Conservation (phyloP, 352 stramenopile species). For the Vaucheria bursata region DNA sequence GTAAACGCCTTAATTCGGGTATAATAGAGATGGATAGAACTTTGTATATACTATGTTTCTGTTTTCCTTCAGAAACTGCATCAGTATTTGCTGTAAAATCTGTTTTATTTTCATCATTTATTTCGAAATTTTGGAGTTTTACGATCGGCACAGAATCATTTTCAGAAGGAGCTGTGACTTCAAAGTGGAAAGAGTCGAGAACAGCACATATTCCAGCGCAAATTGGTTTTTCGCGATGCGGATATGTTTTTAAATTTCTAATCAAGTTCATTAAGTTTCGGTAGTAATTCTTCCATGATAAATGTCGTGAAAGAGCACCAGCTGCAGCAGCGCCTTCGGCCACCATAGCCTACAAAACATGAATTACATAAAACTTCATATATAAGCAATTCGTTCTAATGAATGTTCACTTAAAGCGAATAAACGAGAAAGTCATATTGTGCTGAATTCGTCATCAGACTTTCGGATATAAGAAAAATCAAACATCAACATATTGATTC, state of each 20-base stretch:
- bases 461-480: too few relatives aligned
- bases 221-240: constrained; percentile 78
- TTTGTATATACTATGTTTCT: constrained; percentile 60
- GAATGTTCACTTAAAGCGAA: too few relatives aligned
- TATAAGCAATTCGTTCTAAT: too few relatives aligned
- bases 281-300: constrained; percentile 94
- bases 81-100: constrained; percentile 28
- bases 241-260: constrained; percentile 60
- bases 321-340: constrained; percentile 77
- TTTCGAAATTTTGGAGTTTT: constrained; percentile 48
- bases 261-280: constrained; percentile 77
- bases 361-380: too few relatives aligned
- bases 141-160: constrained; percentile 27
- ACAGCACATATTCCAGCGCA: constrained; percentile 80
- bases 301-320: constrained; percentile 71
- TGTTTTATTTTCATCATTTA: constrained; percentile 31
- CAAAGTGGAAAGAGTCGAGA: constrained; percentile 93
- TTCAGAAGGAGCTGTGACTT: constrained; percentile 48
- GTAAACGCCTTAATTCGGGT: constrained; percentile 61
- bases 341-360: constrained; percentile 80
- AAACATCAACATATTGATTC: too few relatives aligned
- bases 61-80: too few relatives aligned
- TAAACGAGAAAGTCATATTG: too few relatives aligned
- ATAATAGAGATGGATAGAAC: constrained; percentile 62
- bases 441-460: too few relatives aligned